Percentiles rank a stretch among this genome's conserved stretches.
These are phyloP conservation scores for Tricholoma matsutake DNA, from an alignment of 768 basidiomycete genomes.

Conservation along the genomic window DNA sequence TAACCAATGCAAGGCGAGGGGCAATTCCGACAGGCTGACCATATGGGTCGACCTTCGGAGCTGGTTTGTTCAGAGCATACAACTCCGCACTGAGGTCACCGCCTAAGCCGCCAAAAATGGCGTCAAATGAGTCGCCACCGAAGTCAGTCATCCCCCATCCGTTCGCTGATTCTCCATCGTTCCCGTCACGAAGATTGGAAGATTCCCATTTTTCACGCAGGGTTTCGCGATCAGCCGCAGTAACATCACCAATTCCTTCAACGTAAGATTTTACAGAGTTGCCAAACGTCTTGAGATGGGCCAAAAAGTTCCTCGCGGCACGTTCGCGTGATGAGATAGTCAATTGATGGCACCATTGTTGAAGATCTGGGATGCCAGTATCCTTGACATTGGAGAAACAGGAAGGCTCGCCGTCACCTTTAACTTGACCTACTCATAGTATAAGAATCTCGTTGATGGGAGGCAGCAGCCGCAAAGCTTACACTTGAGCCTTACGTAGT, in stretches of 20 bases:
- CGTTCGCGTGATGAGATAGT: slow-evolving; percentile 53
- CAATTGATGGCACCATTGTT: slow-evolving; percentile 54
- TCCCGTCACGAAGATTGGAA: slow-evolving; percentile 21
- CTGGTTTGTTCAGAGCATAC: slow-evolving; percentile 32
- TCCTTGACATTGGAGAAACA: slow-evolving; percentile 53
- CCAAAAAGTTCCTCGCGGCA: slow-evolving; percentile 40
- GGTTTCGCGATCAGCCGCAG: slow-evolving; percentile 44
- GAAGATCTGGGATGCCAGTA: slow-evolving; percentile 55
- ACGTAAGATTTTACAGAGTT: slow-evolving; percentile 47
- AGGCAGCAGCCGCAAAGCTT: slow-evolving; percentile 5
- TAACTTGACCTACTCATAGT: slow-evolving; percentile 45
- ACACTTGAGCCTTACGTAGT: slow-evolving; percentile 58
- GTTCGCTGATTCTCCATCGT: slow-evolving; percentile 18
- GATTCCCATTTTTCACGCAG: slow-evolving; percentile 56
- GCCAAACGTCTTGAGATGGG: slow-evolving; percentile 47
- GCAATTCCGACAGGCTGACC: slow-evolving; percentile 45
- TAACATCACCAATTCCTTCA: slow-evolving; percentile 50
- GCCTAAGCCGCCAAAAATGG: slow-evolving; percentile 27
- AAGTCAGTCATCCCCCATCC: slow-evolving; percentile 8
- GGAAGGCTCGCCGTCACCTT: slow-evolving; percentile 55
- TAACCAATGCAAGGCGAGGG: slow-evolving; percentile 40
- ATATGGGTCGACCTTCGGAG: slow-evolving; percentile 39
- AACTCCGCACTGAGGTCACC: slow-evolving; percentile 26
- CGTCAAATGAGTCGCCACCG: slow-evolving; percentile 30
- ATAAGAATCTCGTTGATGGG: not conserved